Base-by-base conservation (phyloP, 2,329 filamentous ascomycete genomes). In the Fusarium udum region DNA sequence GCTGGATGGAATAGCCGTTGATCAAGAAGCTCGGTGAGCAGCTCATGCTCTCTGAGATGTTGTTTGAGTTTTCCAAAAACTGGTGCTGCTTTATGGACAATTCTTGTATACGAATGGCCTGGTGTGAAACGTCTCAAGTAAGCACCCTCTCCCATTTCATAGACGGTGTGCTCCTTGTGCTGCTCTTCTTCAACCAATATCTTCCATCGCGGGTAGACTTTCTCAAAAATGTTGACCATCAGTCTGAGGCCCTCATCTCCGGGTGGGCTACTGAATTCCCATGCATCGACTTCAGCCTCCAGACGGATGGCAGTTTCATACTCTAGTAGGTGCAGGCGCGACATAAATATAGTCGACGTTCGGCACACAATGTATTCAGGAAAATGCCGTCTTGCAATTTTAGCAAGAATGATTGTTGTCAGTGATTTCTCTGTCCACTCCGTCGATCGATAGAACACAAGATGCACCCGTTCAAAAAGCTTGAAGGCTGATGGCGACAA, bases 371-470 rank as follows among this genome's bases (percentile, higher is more conserved):
- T 89, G 78, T 97, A 99, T 7, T 92, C 86, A 0, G 95, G 95
- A 73, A 98, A 99, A 79, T 95, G 96, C 40, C 94, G 89, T 48
- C 91, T 89, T 4, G 95, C 93, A 64, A 97, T 97, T 72, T 95
- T 95, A 13, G 96, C 94, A 10, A 99, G 87, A 49, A 99, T 97
- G 61, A 98, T 95, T 1, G 95, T 95, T 4, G 94, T 98, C 20
- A 99, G 85, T 3, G 95, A 98, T 81, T 97, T 98, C 77, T 98
- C 95, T 0, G 95, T 97, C 96, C 96, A 99, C 80, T 97, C 93
- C 0, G 94, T 97, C 15, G 95, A 98, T 66, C 95, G 89, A 81
- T 98, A 98, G 81, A 98, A 99, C 34, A 99, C 95, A 6, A 99
- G 85, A 83, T 98, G 96, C 2, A 98, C 95, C 32, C 96, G 90